Conservation (phyloP, 306 rosid genomes). For the Inga leiocalycina region DNA sequence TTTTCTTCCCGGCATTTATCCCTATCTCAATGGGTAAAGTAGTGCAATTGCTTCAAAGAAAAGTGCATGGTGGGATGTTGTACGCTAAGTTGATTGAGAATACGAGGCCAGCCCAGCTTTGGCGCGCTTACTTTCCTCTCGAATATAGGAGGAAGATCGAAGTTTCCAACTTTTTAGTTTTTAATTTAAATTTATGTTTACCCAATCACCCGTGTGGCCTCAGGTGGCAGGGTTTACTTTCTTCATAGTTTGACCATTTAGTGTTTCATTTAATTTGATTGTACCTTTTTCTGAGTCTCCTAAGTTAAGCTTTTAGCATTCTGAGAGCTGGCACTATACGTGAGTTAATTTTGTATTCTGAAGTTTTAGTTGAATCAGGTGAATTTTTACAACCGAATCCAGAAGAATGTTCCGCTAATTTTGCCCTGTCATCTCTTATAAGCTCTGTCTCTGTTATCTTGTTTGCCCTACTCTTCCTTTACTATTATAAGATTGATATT, state of each 20-base stretch:
- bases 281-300: background rate
- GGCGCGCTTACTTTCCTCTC: background rate
- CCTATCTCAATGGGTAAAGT: background rate
- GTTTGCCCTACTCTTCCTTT: background rate
- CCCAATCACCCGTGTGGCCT: background rate
- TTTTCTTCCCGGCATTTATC: slow-evolving; percentile 13
- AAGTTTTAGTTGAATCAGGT: background rate
- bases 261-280: background rate
- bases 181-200: background rate
- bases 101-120: background rate
- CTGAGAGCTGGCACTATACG: background rate
- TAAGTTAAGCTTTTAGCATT: background rate
- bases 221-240: background rate
- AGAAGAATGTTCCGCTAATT: background rate
- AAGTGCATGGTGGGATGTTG: background rate
- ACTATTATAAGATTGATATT: background rate
- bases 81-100: background rate
- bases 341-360: background rate
- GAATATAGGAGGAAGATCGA: background rate
- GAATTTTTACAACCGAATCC: background rate
- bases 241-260: background rate
- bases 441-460: background rate
- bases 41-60: background rate
- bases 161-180: background rate
- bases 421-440: background rate